Base-by-base conservation (phyloP, 2,329 filamentous ascomycete species). In the Cordyceps javanica region DNA sequence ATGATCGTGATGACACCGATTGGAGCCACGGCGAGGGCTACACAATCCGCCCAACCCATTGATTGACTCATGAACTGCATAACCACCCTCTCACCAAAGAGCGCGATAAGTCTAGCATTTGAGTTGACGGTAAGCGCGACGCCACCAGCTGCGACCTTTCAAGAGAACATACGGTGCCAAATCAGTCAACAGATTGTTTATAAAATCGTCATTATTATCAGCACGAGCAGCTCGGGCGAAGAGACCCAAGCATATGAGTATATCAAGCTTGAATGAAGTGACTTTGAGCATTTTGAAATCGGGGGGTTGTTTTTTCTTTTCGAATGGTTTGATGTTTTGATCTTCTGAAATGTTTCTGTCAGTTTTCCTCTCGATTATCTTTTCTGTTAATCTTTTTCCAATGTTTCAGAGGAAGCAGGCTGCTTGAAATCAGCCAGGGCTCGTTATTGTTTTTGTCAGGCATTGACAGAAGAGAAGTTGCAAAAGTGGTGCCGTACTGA, bases 1-100 rank as follows among this genome's bases (percentile, higher is more conserved):
- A 78, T 66, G 0, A 69, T 68, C 0, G 77, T 79, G 13, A 79
- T 60, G 3, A 79, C 73, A 0, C 77, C 75, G 1, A 80, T 57
- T 0, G 77, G 78, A 0, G 70, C 75, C 50, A 79, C 68, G 0
- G 77, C 72, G n/a, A 81, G 70, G 4, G 77, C 72, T 2, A 80
- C 63, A 38, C 73, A 72, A 41, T 80, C 78, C 0, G 73, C 62
- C 46, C 69, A 65, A 2, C 66, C 70, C 2, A 73, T 67, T 0
- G 72, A 72, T 34, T 77, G 70, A 48, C 74, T 77, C 25, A 80
- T 69, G 55, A 76, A 80, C 62, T 80, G 77, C 63, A 74, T 78
- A 0, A 75, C 74, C 3, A 77, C 70, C 21, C 71, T 67, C 41
- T 79, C 76, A 1, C 76, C 77, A 38, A 80, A 80, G 2, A 67